Evolutionary conservation across 208 protist genomes (phyloP), one percentile per base, ranked within the genome.

Genomic region (Leishmania turanica): DNA sequence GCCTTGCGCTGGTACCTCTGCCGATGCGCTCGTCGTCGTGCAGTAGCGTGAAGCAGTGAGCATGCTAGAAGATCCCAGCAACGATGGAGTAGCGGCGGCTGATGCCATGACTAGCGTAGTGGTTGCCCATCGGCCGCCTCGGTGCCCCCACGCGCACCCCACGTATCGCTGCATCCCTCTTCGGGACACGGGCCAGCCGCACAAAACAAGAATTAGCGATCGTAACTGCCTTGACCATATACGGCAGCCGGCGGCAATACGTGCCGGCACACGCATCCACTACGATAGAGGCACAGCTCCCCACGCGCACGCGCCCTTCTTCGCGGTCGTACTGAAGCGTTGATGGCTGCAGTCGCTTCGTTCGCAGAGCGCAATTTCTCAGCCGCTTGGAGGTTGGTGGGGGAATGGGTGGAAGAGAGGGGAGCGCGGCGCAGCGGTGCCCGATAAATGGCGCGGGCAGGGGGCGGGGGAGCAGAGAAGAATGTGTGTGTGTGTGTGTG

Each of bases 1-100:
- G 31, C 51, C 72, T 56, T 47, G 72, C 53, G 3, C 34, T 47
- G 56, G 7, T 19, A 37, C 74, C 53, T 58, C 74, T 51, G 56
- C n/a, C 34, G 74, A 60, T 45, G 45, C 6, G 75, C 49, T 49
- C 2, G 78, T 70, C 34, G 78, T 70, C 19, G 78, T 45, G 66
- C 56, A 81, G 47, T 37, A 3, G 42, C 78, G 78, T 58, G 72
- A 31, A 17, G 69, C 27, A 2, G 56, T 81, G 69, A 70, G n/a
- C 6, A 76, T 13, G 70, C 54, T 81, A 40, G 77, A 66, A 37
- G 68, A 68, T 9, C 40, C 37, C 62, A 7, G 6, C 53, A 54
- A 73, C 47, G 42, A 31, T 42, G 19, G 24, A 49, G 37, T 49
- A 27, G n/a, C 34, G 24, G 49, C 64, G 45, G 49, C 74, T 40